Evolutionary conservation across 2,329 filamentous ascomycete species (phyloP), one percentile per base, ranked within the genome.

Genomic region (Cylindrodendrum hubeiense): DNA sequence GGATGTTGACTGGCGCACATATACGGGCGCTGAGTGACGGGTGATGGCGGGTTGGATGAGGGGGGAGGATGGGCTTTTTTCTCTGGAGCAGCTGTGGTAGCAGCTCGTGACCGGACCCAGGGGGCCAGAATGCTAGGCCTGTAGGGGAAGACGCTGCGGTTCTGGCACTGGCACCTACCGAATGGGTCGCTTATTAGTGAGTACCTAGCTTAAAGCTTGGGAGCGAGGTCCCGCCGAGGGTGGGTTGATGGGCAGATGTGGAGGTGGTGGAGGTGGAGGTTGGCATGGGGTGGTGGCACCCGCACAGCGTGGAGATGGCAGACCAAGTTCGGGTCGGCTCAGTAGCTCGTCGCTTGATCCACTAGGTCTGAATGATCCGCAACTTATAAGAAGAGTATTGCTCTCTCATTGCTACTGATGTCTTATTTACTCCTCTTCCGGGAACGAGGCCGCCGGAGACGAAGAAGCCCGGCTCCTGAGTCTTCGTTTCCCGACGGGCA

Each of bases 151-250:
- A 69, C 53, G 68, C 61, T 60, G 58, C 58, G 60, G 58, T 68
- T 71, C 64, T 68, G 68, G 67, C 33, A 49, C 66, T 72, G 57
- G 67, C 66, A 70, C 63, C 55, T 67, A 58, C 63, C 60, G 71
- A 66, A 71, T 74, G 71, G 70, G 55, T 74, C 72, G 72, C 72
- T 74, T 74, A 69, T 67, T 73, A 71, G 69, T 62, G 53, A 66
- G 55, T 65, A 64, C 67, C 65, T 74, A 73, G 71, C 62, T 65
- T 59, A 52, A 69, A 62, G 65, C 65, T 71, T 72, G 65, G 26
- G 68, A 74, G 71, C 72, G 70, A 74, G 68, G 72, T 74, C 72
- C 72, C 72, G 72, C 72, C 72, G 72, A 74, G 30, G 64, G 72
- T 70, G 70, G 72, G 71, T 71, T 74, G 67, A 71, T 69, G 71